Conservation (phyloP, 768 basidiomycete genomes). For the Psilocybe sp. region DNA sequence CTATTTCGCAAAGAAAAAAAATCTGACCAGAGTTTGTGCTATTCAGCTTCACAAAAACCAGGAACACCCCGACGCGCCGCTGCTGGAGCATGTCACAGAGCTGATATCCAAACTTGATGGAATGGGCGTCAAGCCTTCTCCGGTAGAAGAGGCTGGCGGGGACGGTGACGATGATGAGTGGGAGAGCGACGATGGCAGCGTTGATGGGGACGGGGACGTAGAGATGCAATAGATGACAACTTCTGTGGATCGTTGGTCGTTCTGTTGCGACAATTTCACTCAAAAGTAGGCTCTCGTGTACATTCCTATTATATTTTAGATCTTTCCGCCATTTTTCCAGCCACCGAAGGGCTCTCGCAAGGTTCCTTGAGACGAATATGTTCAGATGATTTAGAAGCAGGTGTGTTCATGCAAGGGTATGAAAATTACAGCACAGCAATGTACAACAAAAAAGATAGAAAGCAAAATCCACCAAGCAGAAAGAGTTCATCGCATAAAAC, state of each 20-base stretch:
- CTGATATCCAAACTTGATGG: conserved; percentile 66
- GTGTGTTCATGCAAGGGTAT: too few species aligned
- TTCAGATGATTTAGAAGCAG: too few species aligned
- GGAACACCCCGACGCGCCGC: conserved; percentile 70
- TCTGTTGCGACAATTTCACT: conserved; percentile 1
- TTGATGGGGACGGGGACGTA: conserved; percentile 54
- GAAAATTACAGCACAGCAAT: too few species aligned
- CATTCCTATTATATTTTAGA: too few species aligned
- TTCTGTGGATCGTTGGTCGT: neutral
- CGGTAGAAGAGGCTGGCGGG: conserved; percentile 52
- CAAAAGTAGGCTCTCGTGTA: conserved; percentile 25
- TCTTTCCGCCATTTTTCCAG: too few species aligned
- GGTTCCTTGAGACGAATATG: too few species aligned
- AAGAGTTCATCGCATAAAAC: conserved; percentile 1
- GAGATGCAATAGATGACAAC: conserved; percentile 46
- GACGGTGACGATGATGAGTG: conserved; percentile 62
- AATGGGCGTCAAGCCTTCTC: conserved; percentile 62
- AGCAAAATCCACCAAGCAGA: neutral
- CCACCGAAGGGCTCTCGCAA: too few species aligned
- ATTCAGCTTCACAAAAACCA: conserved; percentile 71
- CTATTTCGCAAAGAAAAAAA: neutral
- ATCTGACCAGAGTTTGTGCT: conserved; percentile 3
- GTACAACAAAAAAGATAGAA: neutral
- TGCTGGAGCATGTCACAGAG: conserved; percentile 75
- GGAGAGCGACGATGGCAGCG: conserved; percentile 62